Percentiles rank a stretch among this genome's conserved stretches.
Evolutionary conservation across 2,329 filamentous ascomycete genomes (phyloP).

Genomic region (Fusarium incarnatum): DNA sequence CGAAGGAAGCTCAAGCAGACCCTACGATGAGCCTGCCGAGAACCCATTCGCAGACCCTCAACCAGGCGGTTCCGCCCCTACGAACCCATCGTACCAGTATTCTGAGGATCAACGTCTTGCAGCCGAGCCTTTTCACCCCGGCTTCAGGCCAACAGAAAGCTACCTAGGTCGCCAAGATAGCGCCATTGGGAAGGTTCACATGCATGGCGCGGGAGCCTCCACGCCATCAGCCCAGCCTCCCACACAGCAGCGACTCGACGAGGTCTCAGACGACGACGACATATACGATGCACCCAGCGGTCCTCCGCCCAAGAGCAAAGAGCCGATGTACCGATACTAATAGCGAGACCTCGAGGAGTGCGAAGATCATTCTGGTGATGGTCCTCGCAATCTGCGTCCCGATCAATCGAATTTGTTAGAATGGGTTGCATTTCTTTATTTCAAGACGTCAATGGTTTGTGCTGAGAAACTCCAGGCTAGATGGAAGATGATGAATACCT

Average conservation of each 20-base stretch:
- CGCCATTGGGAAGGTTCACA: slow-evolving; percentile 55
- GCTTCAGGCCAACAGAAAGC: slow-evolving; percentile 47
- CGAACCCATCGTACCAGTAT: slow-evolving; percentile 33
- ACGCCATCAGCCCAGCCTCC: slow-evolving; percentile 30
- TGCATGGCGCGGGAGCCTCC: slow-evolving; percentile 54
- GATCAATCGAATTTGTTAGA: not conserved
- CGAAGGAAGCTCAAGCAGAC: slow-evolving; percentile 42
- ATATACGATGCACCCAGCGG: slow-evolving; percentile 51
- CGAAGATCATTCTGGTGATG: not conserved
- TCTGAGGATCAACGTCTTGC: slow-evolving; percentile 44
- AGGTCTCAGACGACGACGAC: slow-evolving; percentile 54
- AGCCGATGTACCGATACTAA: slow-evolving; percentile 53
- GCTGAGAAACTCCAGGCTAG: not conserved
- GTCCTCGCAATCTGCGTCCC: not conserved
- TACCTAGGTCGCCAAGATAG: slow-evolving; percentile 54
- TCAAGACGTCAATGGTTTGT: slow-evolving; percentile 1
- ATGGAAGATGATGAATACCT: not conserved
- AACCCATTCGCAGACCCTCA: slow-evolving; percentile 53
- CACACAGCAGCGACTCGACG: slow-evolving; percentile 37
- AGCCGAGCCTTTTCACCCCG: slow-evolving; percentile 56
- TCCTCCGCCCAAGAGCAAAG: slow-evolving; percentile 53
- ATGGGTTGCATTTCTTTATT: not conserved
- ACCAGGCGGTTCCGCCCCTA: slow-evolving; percentile 27
- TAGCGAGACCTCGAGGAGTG: not conserved
- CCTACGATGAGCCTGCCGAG: slow-evolving; percentile 35